phyloP scores from a whole-genome alignment of 768 basidiomycete species.

The Boletales sp. region DNA sequence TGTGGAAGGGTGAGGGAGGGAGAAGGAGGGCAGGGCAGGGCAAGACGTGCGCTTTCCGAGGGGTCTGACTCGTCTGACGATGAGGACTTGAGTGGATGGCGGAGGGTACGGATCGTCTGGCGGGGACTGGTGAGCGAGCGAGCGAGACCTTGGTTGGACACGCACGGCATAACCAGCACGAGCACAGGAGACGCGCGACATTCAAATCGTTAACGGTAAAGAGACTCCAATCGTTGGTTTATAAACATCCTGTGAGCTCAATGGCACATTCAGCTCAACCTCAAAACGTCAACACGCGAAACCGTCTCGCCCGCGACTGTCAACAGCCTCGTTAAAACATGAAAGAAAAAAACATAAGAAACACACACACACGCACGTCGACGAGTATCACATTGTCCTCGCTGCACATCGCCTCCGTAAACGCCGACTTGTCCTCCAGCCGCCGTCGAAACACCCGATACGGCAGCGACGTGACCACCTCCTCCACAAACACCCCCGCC shows the following conservation, averaged over 20 bases:
- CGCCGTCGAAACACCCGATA: constrained; percentile 36
- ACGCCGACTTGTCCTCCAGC: constrained; percentile 14
- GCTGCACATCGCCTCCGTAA: constrained; percentile 45
- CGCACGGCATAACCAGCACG: constrained; percentile 46
- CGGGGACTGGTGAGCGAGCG: neutral
- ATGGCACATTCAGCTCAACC: constrained; percentile 18
- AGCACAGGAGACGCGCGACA: constrained; percentile 19
- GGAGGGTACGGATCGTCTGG: constrained; percentile 30
- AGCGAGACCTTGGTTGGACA: no score
- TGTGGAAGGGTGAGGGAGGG: constrained; percentile 7
- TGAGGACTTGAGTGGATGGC: constrained; percentile 8
- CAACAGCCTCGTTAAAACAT: neutral
- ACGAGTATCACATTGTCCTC: constrained; percentile 56
- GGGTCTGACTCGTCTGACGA: constrained; percentile 28
- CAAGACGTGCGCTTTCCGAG: constrained; percentile 48
- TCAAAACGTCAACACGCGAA: constrained; percentile 31
- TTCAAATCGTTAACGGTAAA: constrained; percentile 2
- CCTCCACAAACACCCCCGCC: constrained; percentile 37
- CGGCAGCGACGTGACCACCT: constrained; percentile 45
- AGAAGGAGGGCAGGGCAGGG: neutral
- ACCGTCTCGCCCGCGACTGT: constrained; percentile 21
- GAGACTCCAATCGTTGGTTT: no score
- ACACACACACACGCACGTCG: constrained; percentile 30
- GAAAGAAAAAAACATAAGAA: neutral
- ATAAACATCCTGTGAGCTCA: constrained; percentile 15